phyloP scores from a whole-genome alignment of 2,329 filamentous ascomycete genomes.

The Laburnicola sp. region DNA sequence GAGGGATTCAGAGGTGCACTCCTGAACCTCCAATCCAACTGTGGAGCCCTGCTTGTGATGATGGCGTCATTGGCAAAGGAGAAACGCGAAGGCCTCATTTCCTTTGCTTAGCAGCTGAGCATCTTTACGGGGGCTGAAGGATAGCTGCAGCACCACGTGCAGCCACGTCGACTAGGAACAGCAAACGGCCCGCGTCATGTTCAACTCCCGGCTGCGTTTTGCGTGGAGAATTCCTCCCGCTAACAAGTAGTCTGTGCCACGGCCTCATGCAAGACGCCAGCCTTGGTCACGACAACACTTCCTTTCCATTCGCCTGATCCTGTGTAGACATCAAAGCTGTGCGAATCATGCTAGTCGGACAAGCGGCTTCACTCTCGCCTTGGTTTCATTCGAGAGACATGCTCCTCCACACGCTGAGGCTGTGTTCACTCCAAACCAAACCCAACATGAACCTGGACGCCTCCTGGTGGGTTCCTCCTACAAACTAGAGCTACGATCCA shows the following conservation, averaged over 20 bases:
- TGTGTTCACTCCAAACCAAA: constrained; percentile 31
- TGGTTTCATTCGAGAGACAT: constrained; percentile 14
- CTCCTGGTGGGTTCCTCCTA: constrained; percentile 23
- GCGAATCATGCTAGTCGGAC: constrained; percentile 4
- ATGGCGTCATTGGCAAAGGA: background rate
- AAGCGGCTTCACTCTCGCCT: constrained; percentile 19
- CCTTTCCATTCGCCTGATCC: constrained; percentile 8
- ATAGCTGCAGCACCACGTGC: constrained; percentile 25
- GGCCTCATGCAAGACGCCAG: constrained; percentile 21
- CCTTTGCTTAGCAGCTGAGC: background rate
- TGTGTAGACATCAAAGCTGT: background rate
- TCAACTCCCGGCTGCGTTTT: constrained; percentile 16
- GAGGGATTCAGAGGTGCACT: too few species aligned
- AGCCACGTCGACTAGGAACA: constrained; percentile 18
- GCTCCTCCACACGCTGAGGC: constrained; percentile 33
- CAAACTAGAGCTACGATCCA: constrained; percentile 19
- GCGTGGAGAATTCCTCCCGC: constrained; percentile 6
- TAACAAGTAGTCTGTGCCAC: constrained; percentile 31
- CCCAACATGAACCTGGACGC: constrained; percentile 28
- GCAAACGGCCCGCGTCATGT: constrained; percentile 22
- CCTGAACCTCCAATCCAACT: background rate
- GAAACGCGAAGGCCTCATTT: background rate
- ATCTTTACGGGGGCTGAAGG: constrained; percentile 1
- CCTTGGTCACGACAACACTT: constrained; percentile 4
- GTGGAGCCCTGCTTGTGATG: background rate